Conservation (phyloP, 1,139 yeast species). For the Yamadazyma buinensis region DNA sequence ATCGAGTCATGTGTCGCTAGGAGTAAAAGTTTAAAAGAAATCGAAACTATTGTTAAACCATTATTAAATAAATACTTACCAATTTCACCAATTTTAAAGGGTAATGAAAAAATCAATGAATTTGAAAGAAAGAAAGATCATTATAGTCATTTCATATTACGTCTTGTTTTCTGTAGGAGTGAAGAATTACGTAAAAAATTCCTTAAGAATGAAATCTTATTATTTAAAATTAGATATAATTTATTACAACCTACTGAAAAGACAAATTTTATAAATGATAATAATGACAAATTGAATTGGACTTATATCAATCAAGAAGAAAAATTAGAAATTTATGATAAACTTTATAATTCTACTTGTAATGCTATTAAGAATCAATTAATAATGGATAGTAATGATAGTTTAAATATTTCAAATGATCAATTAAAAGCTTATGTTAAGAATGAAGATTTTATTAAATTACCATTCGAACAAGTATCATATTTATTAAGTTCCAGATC, state of each 20-base stretch:
- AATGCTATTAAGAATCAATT: constrained; percentile 30
- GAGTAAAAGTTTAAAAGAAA: constrained; percentile 61
- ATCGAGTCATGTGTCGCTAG: constrained; percentile 74
- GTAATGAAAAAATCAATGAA: constrained; percentile 28
- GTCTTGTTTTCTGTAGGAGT: constrained; percentile 88
- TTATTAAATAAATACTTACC: constrained; percentile 65
- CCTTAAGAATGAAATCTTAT: constrained; percentile 65
- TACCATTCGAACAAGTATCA: constrained; percentile 83
- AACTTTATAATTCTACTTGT: constrained; percentile 53
- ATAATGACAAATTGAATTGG: constrained; percentile 63
- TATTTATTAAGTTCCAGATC: constrained; percentile 69
- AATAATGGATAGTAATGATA: constrained; percentile 27
- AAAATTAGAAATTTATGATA: constrained; percentile 44
- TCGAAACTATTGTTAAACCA: constrained; percentile 63
- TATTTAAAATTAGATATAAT: constrained; percentile 72
- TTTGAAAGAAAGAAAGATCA: constrained; percentile 81
- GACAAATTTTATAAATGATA: constrained; percentile 55
- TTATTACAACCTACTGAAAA: constrained; percentile 69
- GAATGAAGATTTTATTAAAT: constrained; percentile 63
- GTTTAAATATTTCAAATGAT: constrained; percentile 32
- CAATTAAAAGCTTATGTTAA: constrained; percentile 43
- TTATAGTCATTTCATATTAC: constrained; percentile 81
- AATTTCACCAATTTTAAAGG: constrained; percentile 30
- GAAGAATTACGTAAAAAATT: constrained; percentile 81
- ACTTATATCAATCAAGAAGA: constrained; percentile 65